A percentile compares a stretch with the other conserved stretches of the same genome.
Evolutionary conservation across 2,329 filamentous ascomycete genomes (phyloP).

Genomic region (Lithohypha guttulata): DNA sequence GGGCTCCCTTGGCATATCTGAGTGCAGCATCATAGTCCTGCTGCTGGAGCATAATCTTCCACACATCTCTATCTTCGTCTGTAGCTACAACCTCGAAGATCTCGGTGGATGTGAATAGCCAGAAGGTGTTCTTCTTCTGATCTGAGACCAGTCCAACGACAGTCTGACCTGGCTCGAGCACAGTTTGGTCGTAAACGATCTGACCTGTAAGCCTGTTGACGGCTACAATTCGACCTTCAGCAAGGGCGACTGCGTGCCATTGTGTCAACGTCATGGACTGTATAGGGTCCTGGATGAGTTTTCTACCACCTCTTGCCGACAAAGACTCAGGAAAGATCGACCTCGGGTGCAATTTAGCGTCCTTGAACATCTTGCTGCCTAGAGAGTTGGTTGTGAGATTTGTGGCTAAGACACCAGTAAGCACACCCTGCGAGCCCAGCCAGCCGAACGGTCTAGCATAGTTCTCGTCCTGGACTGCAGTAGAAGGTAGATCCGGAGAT

Average conservation of each 20-base stretch:
- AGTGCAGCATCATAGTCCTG: conserved; percentile 84
- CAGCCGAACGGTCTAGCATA: conserved; percentile 66
- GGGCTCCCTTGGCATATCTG: conserved; percentile 65
- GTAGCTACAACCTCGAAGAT: conserved; percentile 89
- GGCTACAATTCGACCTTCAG: conserved; percentile 73
- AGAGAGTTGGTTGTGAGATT: conserved; percentile 52
- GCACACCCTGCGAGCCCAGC: conserved; percentile 77
- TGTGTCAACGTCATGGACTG: conserved; percentile 77
- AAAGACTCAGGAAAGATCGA: conserved; percentile 62
- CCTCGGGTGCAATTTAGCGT: conserved; percentile 65
- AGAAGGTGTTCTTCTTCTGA: conserved; percentile 90
- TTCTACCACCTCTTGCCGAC: conserved; percentile 52
- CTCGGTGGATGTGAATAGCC: conserved; percentile 83
- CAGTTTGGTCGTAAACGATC: conserved; percentile 75
- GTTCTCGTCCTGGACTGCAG: conserved; percentile 42
- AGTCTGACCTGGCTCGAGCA: conserved; percentile 68
- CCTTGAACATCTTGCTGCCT: conserved; percentile 63
- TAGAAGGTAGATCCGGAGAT: conserved; percentile 57
- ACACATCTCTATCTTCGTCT: conserved; percentile 85
- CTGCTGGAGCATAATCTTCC: conserved; percentile 81
- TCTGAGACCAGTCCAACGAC: conserved; percentile 80
- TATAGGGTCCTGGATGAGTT: conserved; percentile 59
- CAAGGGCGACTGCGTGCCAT: conserved; percentile 79
- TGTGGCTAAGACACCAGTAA: conserved; percentile 68
- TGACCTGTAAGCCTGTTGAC: conserved; percentile 79